These are phyloP conservation scores for Albugo laibachii DNA, from an alignment of 352 stramenopile species.

Conservation along the genomic window DNA sequence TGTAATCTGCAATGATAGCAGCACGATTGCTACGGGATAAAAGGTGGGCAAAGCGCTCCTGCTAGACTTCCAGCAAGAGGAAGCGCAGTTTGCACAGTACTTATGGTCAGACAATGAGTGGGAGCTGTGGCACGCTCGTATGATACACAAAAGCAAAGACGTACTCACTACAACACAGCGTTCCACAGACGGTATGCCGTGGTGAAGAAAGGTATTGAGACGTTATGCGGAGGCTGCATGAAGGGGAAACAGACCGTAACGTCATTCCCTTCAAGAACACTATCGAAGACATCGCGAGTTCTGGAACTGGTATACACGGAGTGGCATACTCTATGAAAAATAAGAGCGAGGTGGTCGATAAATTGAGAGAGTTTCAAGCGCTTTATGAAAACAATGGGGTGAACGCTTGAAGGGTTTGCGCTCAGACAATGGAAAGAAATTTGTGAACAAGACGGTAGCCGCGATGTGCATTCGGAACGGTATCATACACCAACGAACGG, in stretches of 20 bases:
- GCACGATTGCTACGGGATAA: constrained; percentile 3
- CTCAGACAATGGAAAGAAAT: constrained; percentile 14
- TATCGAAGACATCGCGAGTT: too few relatives aligned
- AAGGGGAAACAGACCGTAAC: constrained; percentile 5
- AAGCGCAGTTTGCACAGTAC: constrained; percentile 4
- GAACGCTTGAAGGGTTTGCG: constrained; percentile 9
- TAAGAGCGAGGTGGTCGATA: constrained; percentile 6
- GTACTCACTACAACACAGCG: constrained; percentile 1
- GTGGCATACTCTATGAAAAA: constrained; percentile 9
- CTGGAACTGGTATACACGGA: constrained; percentile 10
- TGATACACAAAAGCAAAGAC: constrained; percentile 6
- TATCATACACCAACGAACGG: constrained; percentile 11
- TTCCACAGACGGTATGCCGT: constrained; percentile 2
- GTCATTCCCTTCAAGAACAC: neutral
- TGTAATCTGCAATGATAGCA: constrained; percentile 1
- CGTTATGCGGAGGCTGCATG: constrained; percentile 7
- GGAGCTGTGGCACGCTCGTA: constrained; percentile 9
- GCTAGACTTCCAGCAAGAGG: constrained; percentile 4
- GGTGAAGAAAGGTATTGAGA: neutral
- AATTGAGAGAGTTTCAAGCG: constrained; percentile 4
- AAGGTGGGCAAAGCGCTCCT: constrained; percentile 7
- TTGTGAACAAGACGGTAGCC: constrained; percentile 9
- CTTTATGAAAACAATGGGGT: constrained; percentile 8
- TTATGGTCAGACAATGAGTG: constrained; percentile 1
- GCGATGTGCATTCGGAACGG: constrained; percentile 1